Conservation (phyloP, 768 basidiomycete species). For the Sporobolomyces roseus region DNA sequence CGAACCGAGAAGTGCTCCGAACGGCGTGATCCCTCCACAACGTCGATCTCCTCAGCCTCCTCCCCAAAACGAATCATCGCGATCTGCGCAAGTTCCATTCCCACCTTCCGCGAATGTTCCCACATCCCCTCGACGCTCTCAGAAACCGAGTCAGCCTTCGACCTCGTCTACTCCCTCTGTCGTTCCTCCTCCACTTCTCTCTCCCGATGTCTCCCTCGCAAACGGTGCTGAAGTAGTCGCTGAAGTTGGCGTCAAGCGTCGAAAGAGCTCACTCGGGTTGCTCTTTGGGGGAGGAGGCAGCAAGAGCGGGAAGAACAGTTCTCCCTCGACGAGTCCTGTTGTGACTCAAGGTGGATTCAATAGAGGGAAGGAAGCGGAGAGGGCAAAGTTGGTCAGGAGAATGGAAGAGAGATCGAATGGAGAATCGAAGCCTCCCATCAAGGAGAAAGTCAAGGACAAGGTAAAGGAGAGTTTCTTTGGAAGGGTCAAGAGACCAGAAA, state of each 20-base stretch:
- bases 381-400: background rate
- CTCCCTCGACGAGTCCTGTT: background rate
- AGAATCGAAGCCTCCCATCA: background rate
- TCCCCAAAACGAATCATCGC: too few species aligned
- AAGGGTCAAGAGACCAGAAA: slow-evolving; percentile 9
- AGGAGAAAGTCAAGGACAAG: slow-evolving; percentile 1
- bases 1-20: too few species aligned
- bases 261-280: slow-evolving; percentile 25
- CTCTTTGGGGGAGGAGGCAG: slow-evolving; percentile 13
- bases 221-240: background rate
- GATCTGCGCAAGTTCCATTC: too few species aligned
- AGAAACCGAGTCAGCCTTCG: background rate
- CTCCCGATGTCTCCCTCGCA: background rate
- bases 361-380: background rate
- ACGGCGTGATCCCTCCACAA: background rate
- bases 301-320: background rate
- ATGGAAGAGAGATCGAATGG: background rate
- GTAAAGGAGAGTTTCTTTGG: slow-evolving; percentile 25
- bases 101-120: too few species aligned
- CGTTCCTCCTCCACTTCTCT: background rate
- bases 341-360: too few species aligned
- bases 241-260: slow-evolving; percentile 18
- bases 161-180: background rate
- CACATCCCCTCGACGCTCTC: background rate
- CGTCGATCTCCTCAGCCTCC: background rate